Percentiles rank a stretch among this genome's conserved stretches.
phyloP scores from a whole-genome alignment of 257 asterid species.

The Mentha longifolia region DNA sequence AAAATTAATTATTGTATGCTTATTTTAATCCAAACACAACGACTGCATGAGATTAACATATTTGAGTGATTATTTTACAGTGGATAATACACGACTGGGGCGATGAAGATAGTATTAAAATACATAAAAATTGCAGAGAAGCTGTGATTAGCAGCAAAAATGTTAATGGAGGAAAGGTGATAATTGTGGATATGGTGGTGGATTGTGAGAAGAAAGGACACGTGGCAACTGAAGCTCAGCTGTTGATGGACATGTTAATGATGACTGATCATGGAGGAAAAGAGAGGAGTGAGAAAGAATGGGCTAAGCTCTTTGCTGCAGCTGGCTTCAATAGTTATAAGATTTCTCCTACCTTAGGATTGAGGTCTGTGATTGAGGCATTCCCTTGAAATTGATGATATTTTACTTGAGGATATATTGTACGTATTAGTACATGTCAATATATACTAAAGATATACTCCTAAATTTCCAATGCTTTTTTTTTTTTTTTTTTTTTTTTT shows the following conservation, averaged over 20 bases:
- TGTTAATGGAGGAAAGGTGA: constrained; percentile 32
- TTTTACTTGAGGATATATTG: too few species aligned
- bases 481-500: too few species aligned
- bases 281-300: constrained; percentile 47
- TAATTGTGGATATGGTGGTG: constrained; percentile 44
- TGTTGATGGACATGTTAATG: constrained; percentile 34
- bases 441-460: too few species aligned
- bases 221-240: constrained; percentile 21
- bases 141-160: not conserved
- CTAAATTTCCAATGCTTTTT: too few species aligned
- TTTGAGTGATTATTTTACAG: too few species aligned
- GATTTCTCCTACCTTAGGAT: not conserved
- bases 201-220: constrained; percentile 6
- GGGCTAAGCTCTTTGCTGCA: constrained; percentile 37
- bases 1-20: too few species aligned
- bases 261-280: constrained; percentile 29
- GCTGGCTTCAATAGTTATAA: constrained; percentile 47
- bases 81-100: not conserved
- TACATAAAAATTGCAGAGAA: not conserved
- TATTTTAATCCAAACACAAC: too few species aligned
- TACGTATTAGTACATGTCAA: too few species aligned
- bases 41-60: too few species aligned
- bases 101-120: not conserved
- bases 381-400: too few species aligned
- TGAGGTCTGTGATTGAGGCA: too few species aligned